A percentile compares a stretch with the other conserved stretches of the same genome.
These are phyloP conservation scores for Cryptococcus sp. DNA, from an alignment of 1,284 basidiomycete genomes.

Conservation along the genomic window DNA sequence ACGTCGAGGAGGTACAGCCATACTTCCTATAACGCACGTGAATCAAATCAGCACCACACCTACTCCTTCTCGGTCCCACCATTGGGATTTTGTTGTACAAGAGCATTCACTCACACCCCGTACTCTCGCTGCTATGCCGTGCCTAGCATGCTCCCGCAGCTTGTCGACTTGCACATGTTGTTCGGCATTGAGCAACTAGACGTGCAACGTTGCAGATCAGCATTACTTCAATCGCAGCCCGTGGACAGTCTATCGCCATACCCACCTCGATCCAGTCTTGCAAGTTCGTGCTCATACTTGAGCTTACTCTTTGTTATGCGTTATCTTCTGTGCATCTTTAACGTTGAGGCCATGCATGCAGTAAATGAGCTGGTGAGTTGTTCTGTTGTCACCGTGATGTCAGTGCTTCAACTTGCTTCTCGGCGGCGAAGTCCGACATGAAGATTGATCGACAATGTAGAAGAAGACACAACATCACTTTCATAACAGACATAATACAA, in stretches of 20 bases:
- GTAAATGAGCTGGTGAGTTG: too few species aligned
- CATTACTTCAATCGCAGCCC: neutral
- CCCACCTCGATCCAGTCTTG: constrained; percentile 45
- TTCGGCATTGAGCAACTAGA: constrained; percentile 49
- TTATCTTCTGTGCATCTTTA: neutral
- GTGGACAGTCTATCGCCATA: neutral
- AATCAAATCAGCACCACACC: constrained; percentile 6
- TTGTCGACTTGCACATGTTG: constrained; percentile 50
- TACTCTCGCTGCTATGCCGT: constrained; percentile 45
- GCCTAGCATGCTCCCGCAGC: constrained; percentile 47
- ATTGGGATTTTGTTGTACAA: too few species aligned
- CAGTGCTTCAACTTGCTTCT: too few species aligned
- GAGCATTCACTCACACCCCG: constrained; percentile 48
- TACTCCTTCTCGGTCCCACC: too few species aligned
- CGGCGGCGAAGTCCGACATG: too few species aligned
- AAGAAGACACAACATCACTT: too few species aligned
- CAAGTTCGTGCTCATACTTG: constrained; percentile 41
- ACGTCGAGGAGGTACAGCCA: constrained; percentile 53
- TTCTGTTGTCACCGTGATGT: too few species aligned
- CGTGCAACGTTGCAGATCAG: constrained; percentile 5
- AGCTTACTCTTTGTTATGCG: neutral
- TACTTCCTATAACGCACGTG: constrained; percentile 38
- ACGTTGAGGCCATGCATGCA: too few species aligned
- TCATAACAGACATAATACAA: too few species aligned
- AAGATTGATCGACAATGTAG: too few species aligned